Percentiles rank a stretch among this genome's conserved stretches.
Conservation (phyloP, 306 rosid genomes). For the Vigna mungo region DNA sequence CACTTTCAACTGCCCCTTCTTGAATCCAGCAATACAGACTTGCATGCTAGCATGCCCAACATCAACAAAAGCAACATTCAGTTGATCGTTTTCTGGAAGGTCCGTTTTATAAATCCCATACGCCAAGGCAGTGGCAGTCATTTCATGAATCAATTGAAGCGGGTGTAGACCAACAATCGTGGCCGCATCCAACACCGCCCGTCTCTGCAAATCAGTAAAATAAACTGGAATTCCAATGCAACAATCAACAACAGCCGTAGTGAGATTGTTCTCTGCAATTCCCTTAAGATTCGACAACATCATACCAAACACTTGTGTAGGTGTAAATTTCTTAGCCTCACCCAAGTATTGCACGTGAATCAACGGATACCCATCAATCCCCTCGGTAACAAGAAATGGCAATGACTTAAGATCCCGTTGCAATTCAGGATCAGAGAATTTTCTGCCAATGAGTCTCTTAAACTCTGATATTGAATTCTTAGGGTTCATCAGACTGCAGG, state of each 20-base stretch:
- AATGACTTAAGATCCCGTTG: conserved; percentile 77
- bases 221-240: conserved; percentile 92
- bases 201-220: conserved; percentile 92
- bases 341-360: conserved; percentile 78
- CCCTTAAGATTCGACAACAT: conserved; percentile 74
- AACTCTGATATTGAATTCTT: conserved; percentile 88
- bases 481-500: conserved; percentile 90
- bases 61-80: conserved; percentile 93
- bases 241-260: conserved; percentile 84
- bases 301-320: conserved; percentile 89
- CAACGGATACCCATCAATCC: conserved; percentile 84
- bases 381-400: conserved; percentile 71
- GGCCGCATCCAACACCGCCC: conserved; percentile 92
- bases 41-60: conserved; percentile 98
- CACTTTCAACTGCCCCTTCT: conserved; percentile 88
- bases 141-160: conserved; percentile 86
- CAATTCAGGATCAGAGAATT: conserved; percentile 79
- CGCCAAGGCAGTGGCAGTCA: conserved; percentile 91
- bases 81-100: conserved; percentile 78
- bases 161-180: conserved; percentile 91
- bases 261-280: conserved; percentile 81
- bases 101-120: conserved; percentile 96
- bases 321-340: conserved; percentile 69
- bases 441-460: conserved; percentile 75
- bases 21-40: conserved; percentile 92